Conservation (phyloP, 2,329 filamentous ascomycete species). For the Aureobasidium sp. region DNA sequence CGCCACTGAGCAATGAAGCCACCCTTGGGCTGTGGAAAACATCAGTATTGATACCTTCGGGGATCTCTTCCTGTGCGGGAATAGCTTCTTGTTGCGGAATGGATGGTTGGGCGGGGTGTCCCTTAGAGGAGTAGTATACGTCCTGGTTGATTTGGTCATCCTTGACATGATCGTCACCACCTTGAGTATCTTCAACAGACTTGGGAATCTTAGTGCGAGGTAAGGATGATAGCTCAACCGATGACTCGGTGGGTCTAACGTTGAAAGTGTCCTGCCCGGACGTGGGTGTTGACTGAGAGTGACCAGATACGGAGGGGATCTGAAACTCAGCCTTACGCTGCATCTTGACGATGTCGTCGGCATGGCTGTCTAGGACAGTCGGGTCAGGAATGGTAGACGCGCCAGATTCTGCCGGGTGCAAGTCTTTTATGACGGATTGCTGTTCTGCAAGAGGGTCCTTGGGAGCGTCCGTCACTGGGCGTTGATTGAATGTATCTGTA, state of each 20-base stretch:
- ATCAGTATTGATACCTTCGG: constrained; percentile 53
- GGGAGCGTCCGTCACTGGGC: constrained; percentile 29
- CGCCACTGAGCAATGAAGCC: constrained; percentile 15
- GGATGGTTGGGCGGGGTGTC: neutral
- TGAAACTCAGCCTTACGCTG: constrained; percentile 42
- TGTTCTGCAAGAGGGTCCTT: constrained; percentile 31
- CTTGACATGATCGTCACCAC: constrained; percentile 34
- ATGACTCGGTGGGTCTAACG: constrained; percentile 40
- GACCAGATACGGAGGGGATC: constrained; percentile 46
- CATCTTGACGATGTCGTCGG: constrained; percentile 39
- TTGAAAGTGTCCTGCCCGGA: constrained; percentile 52
- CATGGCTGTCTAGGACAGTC: constrained; percentile 5
- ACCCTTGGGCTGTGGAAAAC: constrained; percentile 51
- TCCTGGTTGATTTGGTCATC: constrained; percentile 48
- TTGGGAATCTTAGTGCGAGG: constrained; percentile 52
- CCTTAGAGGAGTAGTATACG: constrained; percentile 40
- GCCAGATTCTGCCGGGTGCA: constrained; percentile 33
- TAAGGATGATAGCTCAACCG: constrained; percentile 45
- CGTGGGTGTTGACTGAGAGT: constrained; percentile 31
- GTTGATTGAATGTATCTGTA: constrained; percentile 30
- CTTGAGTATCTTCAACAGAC: constrained; percentile 41
- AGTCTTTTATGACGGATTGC: constrained; percentile 23
- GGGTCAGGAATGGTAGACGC: constrained; percentile 36
- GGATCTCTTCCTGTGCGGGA: constrained; percentile 37
- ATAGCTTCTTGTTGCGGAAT: constrained; percentile 27